Conservation (phyloP, 768 basidiomycete species). For the Leccinum barrowsii region DNA sequence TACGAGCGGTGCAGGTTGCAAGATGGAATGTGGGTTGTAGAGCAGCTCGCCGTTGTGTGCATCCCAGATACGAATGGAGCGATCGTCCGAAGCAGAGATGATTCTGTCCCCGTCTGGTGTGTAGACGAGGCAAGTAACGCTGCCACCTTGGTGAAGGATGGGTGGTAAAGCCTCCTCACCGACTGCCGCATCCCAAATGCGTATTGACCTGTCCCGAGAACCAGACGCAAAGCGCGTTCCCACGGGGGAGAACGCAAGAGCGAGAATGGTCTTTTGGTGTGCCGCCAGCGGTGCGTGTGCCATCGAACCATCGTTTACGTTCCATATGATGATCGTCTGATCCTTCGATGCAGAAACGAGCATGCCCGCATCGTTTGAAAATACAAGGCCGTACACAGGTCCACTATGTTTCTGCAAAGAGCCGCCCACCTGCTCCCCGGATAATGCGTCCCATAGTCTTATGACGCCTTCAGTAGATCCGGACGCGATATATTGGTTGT, state of each 20-base stretch:
- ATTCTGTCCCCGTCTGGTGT: slow-evolving; percentile 28
- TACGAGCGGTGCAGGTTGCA: slow-evolving; percentile 10
- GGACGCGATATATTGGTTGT: slow-evolving; percentile 24
- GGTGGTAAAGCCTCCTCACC: slow-evolving; percentile 17
- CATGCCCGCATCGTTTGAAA: slow-evolving; percentile 26
- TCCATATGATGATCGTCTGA: slow-evolving; percentile 27
- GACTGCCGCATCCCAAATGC: slow-evolving; percentile 24
- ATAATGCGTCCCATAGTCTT: slow-evolving; percentile 26
- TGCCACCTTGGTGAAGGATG: slow-evolving; percentile 17
- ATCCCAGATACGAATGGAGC: slow-evolving; percentile 29
- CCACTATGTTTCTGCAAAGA: slow-evolving; percentile 19
- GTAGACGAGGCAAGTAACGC: slow-evolving; percentile 25
- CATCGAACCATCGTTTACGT: slow-evolving; percentile 13
- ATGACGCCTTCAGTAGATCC: slow-evolving; percentile 21
- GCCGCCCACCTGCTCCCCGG: slow-evolving; percentile 17
- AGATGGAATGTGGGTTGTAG: slow-evolving; percentile 5
- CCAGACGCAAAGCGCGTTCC: slow-evolving; percentile 29
- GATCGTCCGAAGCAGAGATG: slow-evolving; percentile 32
- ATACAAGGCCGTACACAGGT: slow-evolving; percentile 26
- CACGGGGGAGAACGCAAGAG: slow-evolving; percentile 29
- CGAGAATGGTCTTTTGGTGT: slow-evolving; percentile 25
- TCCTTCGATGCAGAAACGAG: slow-evolving; percentile 28
- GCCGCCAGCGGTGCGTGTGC: slow-evolving; percentile 17
- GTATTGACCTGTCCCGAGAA: slow-evolving; percentile 28
- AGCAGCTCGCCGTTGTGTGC: slow-evolving; percentile 18